Percentiles rank a stretch among this genome's conserved stretches.
These are phyloP conservation scores for Sisymbrium altissimum DNA, from an alignment of 345 rosid genomes.

Conservation along the genomic window DNA sequence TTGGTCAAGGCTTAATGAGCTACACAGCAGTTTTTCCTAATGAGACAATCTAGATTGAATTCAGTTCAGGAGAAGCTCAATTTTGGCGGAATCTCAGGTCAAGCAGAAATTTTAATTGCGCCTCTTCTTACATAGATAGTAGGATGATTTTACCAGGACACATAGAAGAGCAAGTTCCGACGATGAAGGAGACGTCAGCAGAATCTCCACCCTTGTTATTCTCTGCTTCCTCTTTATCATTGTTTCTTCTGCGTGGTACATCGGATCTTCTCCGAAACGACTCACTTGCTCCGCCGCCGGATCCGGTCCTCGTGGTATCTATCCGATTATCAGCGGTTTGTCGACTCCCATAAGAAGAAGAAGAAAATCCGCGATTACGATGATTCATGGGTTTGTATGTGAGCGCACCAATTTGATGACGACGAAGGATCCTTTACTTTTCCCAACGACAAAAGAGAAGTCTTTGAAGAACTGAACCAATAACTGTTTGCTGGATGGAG, in stretches of 20 bases:
- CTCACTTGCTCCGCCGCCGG: constrained; percentile 7
- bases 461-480: background rate
- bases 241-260: constrained; percentile 4
- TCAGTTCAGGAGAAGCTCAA: background rate
- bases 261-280: constrained; percentile 27
- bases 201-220: background rate
- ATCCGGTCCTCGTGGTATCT: background rate
- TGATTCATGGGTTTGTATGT: constrained; percentile 22
- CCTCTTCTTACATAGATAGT: background rate
- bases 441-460: no score
- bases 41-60: constrained; percentile 2
- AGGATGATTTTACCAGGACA: constrained; percentile 65
- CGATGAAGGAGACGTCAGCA: constrained; percentile 34
- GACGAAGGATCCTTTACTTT: background rate
- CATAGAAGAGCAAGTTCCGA: constrained; percentile 84
- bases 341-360: background rate
- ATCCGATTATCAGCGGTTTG: background rate
- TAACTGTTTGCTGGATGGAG: background rate
- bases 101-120: background rate
- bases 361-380: constrained; percentile 18
- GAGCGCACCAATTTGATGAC: background rate
- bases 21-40: no score
- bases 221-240: background rate
- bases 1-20: no score
- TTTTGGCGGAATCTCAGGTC: background rate